A percentile compares a stretch with the other conserved stretches of the same genome.
These are phyloP conservation scores for Immersiella caudata DNA, from an alignment of 495 filamentous ascomycete species.

Conservation along the genomic window DNA sequence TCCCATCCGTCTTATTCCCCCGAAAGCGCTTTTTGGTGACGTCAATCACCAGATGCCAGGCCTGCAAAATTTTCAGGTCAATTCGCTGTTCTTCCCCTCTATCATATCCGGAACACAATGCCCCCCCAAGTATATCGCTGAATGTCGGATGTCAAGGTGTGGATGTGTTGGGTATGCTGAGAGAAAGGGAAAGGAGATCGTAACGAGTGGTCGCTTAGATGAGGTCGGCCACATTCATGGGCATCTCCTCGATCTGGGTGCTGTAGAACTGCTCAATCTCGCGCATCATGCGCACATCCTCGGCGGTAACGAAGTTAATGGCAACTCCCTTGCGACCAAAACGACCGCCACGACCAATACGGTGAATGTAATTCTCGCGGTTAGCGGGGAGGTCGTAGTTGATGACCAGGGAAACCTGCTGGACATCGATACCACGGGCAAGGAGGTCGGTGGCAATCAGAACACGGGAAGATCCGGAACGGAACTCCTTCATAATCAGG, in stretches of 20 bases:
- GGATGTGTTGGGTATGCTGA: conserved; percentile 33
- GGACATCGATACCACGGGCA: conserved; percentile 98
- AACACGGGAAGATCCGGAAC: conserved; percentile 92
- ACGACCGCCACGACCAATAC: conserved; percentile 92
- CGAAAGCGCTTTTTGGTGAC: conserved; percentile 36
- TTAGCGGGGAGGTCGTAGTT: conserved; percentile 99
- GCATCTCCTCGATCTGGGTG: conserved; percentile 99
- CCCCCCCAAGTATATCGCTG: conserved; percentile 30
- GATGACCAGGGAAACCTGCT: conserved; percentile 98
- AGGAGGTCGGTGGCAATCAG: conserved; percentile 98
- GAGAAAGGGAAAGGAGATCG: conserved; percentile 30
- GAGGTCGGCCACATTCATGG: conserved; percentile 86
- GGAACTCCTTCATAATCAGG: conserved; percentile 99
- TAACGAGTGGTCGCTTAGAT: conserved; percentile 40
- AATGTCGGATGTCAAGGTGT: conserved; percentile 31
- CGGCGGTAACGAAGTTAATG: conserved; percentile 98
- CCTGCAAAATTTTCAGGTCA: conserved; percentile 24
- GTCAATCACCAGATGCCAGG: conserved; percentile 35
- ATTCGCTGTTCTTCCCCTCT: conserved; percentile 30
- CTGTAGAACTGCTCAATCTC: conserved; percentile 98
- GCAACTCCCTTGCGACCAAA: conserved; percentile 99
- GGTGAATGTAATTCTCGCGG: conserved; percentile 99
- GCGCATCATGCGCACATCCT: conserved; percentile 95
- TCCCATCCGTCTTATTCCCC: conserved; percentile 35
- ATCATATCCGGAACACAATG: conserved; percentile 34